Evolutionary conservation across 192 early-diverging fungal species (phyloP), one percentile per base, ranked within the genome.

Genomic region (Geranomyces variabilis): DNA sequence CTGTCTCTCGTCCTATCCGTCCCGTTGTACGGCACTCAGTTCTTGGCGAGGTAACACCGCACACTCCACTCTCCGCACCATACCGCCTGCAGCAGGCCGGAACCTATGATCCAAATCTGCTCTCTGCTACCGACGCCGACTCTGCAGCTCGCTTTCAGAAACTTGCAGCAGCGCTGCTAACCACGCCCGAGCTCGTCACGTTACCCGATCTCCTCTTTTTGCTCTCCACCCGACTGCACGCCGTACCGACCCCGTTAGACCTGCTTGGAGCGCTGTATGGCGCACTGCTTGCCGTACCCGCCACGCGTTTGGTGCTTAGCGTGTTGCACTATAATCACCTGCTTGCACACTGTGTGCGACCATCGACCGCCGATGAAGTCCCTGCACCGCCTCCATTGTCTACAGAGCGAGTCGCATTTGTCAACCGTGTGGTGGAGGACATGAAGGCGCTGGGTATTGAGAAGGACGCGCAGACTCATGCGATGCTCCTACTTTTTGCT

Each of bases 271-370:
- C 58, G 12, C 68, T 70, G 36, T 70, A 70, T 41, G 0, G 41
- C 56, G 17, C 57, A 0, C 17, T 70, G 21, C 36, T 70, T 15
- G 58, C 56, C 55, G 29, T 70, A 5, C 68, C 68, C 13, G 55
- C 68, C n/a, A 24, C 24, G 3, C 68, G 68, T 22, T 43, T 70
- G 9, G 68, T 70, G 13, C 59, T 70, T 22, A 57, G 68, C 43
- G 41, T 57, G 13, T 19, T 59, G 26, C 68, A 70, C 31, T 70
- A 45, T 34, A 70, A 70, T 44, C 51, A 60, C 43, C 58, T 70
- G 17, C 43, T 70, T 13, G 31, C 30, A 1, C 68, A 70, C 26
- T 56, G 60, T 6, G 19, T 70, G 30, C 4, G 28, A 12, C 68
- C 68, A 33, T 68, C 36, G 36, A 10, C 36, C 5, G 36, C 43